phyloP scores from a whole-genome alignment of 1,284 basidiomycete genomes.

The Tilletia setariae region DNA sequence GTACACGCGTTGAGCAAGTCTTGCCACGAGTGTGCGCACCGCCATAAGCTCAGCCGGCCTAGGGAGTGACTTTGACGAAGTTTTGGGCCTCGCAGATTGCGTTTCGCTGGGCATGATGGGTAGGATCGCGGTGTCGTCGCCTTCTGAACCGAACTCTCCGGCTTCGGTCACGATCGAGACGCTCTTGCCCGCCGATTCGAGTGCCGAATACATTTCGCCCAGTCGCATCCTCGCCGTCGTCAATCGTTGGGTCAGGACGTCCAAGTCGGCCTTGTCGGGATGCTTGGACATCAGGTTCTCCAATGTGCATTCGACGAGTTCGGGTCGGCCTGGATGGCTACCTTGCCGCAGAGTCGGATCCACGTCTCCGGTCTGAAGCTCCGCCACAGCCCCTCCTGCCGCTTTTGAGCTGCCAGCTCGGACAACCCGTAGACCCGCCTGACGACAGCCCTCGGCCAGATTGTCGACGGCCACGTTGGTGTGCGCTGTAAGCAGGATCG shows the following conservation, averaged over 20 bases:
- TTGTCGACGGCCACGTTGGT: constrained; percentile 96
- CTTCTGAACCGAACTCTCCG: background rate
- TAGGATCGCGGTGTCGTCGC: background rate
- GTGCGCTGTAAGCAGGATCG: constrained; percentile 82
- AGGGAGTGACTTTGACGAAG: background rate
- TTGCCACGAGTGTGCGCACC: constrained; percentile 35
- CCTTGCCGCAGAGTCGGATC: background rate
- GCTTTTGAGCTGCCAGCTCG: constrained; percentile 63
- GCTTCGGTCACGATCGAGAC: background rate
- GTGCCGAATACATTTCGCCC: constrained; percentile 8
- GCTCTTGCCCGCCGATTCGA: background rate
- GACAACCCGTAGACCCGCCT: constrained; percentile 68
- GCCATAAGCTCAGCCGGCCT: constrained; percentile 26
- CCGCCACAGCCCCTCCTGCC: background rate
- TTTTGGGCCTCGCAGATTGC: background rate
- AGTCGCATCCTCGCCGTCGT: background rate
- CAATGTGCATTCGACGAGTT: constrained; percentile 3
- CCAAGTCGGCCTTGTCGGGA: background rate
- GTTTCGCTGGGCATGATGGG: constrained; percentile 2
- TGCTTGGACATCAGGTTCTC: constrained; percentile 7
- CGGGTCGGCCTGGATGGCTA: background rate
- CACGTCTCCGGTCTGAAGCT: background rate
- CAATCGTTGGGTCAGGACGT: background rate
- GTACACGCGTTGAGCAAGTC: constrained; percentile 39
- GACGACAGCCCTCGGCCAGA: constrained; percentile 67